Conservation (phyloP, 768 basidiomycete genomes). For the Suillus americanus region DNA sequence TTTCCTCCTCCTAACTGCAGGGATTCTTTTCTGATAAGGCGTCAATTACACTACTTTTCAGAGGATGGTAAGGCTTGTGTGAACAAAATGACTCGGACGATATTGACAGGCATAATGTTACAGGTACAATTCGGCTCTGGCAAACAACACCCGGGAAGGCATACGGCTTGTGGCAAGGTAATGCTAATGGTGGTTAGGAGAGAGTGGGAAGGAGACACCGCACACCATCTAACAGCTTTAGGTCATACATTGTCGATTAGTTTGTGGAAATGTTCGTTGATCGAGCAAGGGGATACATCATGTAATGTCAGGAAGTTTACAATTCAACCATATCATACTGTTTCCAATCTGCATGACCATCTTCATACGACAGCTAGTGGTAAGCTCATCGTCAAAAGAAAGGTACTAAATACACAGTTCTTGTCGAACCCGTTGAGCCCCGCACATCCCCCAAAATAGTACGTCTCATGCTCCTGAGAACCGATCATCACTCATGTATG, state of each 20-base stretch:
- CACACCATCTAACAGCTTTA: constrained; percentile 1
- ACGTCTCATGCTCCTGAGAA: background rate
- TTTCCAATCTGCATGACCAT: background rate
- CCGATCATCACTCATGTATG: background rate
- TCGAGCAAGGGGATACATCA: constrained; percentile 15
- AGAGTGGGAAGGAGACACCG: constrained; percentile 19
- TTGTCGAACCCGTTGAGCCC: too few relatives aligned
- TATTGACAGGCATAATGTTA: constrained; percentile 12
- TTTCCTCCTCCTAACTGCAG: constrained; percentile 10
- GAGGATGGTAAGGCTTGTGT: constrained; percentile 60
- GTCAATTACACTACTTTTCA: constrained; percentile 26
- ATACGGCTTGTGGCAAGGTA: constrained; percentile 89
- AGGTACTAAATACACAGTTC: too few relatives aligned
- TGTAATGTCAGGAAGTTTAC: constrained; percentile 19
- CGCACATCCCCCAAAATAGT: background rate
- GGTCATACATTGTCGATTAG: constrained; percentile 13
- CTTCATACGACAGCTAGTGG: background rate
- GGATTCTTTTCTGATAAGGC: constrained; percentile 9
- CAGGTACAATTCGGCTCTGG: constrained; percentile 95
- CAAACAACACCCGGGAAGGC: constrained; percentile 93
- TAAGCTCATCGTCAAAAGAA: too few relatives aligned
- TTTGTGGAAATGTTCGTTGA: constrained; percentile 18
- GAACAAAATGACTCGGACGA: background rate
- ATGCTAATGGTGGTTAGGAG: constrained; percentile 42
- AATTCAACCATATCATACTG: constrained; percentile 13